Conservation (phyloP, 495 filamentous ascomycete genomes). For the Chaetomidium leptoderma region DNA sequence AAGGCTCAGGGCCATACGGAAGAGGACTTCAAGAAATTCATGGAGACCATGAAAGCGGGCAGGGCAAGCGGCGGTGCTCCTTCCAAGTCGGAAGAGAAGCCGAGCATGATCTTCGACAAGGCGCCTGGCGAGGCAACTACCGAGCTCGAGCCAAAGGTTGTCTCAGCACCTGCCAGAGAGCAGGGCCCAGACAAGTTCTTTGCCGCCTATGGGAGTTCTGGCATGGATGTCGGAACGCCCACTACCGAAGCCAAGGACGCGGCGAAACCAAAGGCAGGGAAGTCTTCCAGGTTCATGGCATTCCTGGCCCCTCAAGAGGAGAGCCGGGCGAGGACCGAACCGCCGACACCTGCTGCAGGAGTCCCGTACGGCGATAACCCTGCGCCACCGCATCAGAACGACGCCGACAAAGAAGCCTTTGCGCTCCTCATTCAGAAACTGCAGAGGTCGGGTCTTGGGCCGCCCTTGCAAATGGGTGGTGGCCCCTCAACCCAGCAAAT, state of each 20-base stretch:
- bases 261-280: constrained; percentile 43
- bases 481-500: constrained; percentile 16
- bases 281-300: constrained; percentile 77
- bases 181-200: constrained; percentile 76
- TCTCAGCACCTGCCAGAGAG: constrained; percentile 58
- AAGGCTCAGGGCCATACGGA: constrained; percentile 68
- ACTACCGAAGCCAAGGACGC: constrained; percentile 40
- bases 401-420: constrained; percentile 85
- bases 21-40: constrained; percentile 94
- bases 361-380: constrained; percentile 13
- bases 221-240: constrained; percentile 34
- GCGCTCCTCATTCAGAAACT: constrained; percentile 84
- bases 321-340: constrained; percentile 54
- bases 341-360: constrained; percentile 35
- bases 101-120: constrained; percentile 32
- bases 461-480: constrained; percentile 23
- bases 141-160: constrained; percentile 46
- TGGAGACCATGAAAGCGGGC: constrained; percentile 79
- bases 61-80: constrained; percentile 35
- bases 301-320: constrained; percentile 69
- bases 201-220: constrained; percentile 54
- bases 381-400: constrained; percentile 40
- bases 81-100: constrained; percentile 47
- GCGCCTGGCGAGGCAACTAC: constrained; percentile 26
- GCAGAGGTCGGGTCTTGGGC: constrained; percentile 34